A percentile compares a stretch with the other conserved stretches of the same genome.
These are phyloP conservation scores for Capsicum baccatum DNA, from an alignment of 257 asterid species.

Conservation along the genomic window DNA sequence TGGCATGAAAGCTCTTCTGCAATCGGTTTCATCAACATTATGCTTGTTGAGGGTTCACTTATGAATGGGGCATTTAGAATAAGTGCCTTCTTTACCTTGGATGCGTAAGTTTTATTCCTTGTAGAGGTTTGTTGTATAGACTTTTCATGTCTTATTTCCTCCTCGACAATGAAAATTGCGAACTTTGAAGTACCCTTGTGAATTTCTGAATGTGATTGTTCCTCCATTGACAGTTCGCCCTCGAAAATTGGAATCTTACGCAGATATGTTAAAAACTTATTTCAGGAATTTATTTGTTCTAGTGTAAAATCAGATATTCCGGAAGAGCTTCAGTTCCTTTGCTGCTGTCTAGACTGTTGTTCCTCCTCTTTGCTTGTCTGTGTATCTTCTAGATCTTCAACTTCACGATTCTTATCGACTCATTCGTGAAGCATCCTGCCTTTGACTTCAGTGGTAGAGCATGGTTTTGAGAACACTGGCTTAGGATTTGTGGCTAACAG, in stretches of 20 bases:
- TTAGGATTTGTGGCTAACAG: background rate
- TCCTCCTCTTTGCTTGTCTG: background rate
- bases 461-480: background rate
- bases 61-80: background rate
- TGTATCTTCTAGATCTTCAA: conserved; percentile 4
- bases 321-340: background rate
- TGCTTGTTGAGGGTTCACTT: background rate
- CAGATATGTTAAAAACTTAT: background rate
- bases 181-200: background rate
- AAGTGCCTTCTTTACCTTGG: background rate
- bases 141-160: background rate
- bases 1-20: background rate
- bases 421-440: background rate
- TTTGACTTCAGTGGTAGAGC: background rate
- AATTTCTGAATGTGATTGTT: background rate
- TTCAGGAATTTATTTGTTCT: background rate
- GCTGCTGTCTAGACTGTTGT: background rate
- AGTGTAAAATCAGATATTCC: background rate
- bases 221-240: background rate
- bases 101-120: background rate
- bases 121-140: background rate
- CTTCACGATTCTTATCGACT: background rate
- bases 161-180: background rate
- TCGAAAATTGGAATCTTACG: background rate
- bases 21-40: background rate